These are phyloP conservation scores for Penicillium sp. DNA, from an alignment of 2,329 filamentous ascomycete species.

Conservation along the genomic window DNA sequence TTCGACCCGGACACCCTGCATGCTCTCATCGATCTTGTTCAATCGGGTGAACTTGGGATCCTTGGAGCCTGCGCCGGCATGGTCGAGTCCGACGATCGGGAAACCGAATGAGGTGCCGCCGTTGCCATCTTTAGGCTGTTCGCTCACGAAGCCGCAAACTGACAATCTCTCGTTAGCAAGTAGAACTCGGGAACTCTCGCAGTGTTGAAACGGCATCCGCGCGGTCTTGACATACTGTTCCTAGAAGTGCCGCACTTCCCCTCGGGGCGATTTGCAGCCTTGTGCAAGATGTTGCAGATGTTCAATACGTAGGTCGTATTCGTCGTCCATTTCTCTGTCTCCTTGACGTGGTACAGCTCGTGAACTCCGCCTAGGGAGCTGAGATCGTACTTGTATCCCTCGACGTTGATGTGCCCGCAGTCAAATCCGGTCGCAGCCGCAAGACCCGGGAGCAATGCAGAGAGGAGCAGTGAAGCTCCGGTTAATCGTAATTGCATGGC, in stretches of 20 bases:
- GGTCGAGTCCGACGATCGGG: slow-evolving; percentile 72
- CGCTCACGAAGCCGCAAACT: slow-evolving; percentile 74
- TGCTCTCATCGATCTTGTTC: slow-evolving; percentile 63
- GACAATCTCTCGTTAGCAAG: neutral
- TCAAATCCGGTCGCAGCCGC: slow-evolving; percentile 36
- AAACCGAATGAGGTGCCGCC: slow-evolving; percentile 58
- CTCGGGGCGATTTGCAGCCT: slow-evolving; percentile 24
- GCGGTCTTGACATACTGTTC: slow-evolving; percentile 31
- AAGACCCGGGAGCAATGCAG: slow-evolving; percentile 28
- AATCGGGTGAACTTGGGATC: slow-evolving; percentile 67
- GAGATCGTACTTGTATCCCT: slow-evolving; percentile 41
- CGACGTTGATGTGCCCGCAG: slow-evolving; percentile 37
- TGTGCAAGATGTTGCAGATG: slow-evolving; percentile 34
- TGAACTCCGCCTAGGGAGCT: slow-evolving; percentile 40
- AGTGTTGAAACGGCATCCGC: neutral
- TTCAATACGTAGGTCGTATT: slow-evolving; percentile 41
- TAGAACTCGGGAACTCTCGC: neutral
- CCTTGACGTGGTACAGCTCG: slow-evolving; percentile 31
- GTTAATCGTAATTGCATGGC: slow-evolving; percentile 36
- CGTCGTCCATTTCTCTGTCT: slow-evolving; percentile 25
- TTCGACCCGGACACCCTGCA: slow-evolving; percentile 70
- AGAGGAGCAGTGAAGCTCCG: slow-evolving; percentile 25
- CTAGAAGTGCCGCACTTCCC: slow-evolving; percentile 34
- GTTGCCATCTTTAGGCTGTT: slow-evolving; percentile 48
- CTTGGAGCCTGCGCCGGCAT: slow-evolving; percentile 45